These are phyloP conservation scores for Zalaria sp. DNA, from an alignment of 2,329 filamentous ascomycete genomes.

Conservation along the genomic window DNA sequence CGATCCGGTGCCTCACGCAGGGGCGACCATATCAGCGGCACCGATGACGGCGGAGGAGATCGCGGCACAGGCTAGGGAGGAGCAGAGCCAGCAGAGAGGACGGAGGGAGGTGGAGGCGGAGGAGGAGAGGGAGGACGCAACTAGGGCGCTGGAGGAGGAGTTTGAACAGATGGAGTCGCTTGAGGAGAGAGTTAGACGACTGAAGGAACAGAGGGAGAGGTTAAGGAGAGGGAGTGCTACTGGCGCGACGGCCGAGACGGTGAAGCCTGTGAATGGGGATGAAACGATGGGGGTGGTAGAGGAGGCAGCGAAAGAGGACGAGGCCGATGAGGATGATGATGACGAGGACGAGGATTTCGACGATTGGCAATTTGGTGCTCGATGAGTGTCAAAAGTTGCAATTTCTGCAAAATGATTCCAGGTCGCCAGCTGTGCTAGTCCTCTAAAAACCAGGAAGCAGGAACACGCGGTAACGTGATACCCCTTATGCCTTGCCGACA, in stretches of 20 bases:
- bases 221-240: conserved; percentile 13
- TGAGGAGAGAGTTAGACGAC: conserved; percentile 28
- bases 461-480: too few relatives aligned
- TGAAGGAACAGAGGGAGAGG: conserved; percentile 31
- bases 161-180: conserved; percentile 36
- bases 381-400: neutral
- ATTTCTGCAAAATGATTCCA: too few relatives aligned
- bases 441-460: too few relatives aligned
- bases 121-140: conserved; percentile 34
- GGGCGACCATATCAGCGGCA: conserved; percentile 29
- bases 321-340: conserved; percentile 8
- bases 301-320: neutral
- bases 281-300: neutral
- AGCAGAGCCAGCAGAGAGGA: conserved; percentile 27
- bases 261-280: neutral
- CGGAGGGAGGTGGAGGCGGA: conserved; percentile 30
- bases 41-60: conserved; percentile 32
- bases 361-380: conserved; percentile 11
- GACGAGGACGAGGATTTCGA: conserved; percentile 10
- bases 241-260: neutral
- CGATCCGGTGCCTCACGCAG: conserved; percentile 13
- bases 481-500: too few relatives aligned
- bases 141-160: conserved; percentile 29
- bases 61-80: conserved; percentile 29
- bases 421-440: too few relatives aligned